Percentiles rank a stretch among this genome's conserved stretches.
Conservation (phyloP, 2,329 filamentous ascomycete species). For the Pseudogymnoascus sp. region DNA sequence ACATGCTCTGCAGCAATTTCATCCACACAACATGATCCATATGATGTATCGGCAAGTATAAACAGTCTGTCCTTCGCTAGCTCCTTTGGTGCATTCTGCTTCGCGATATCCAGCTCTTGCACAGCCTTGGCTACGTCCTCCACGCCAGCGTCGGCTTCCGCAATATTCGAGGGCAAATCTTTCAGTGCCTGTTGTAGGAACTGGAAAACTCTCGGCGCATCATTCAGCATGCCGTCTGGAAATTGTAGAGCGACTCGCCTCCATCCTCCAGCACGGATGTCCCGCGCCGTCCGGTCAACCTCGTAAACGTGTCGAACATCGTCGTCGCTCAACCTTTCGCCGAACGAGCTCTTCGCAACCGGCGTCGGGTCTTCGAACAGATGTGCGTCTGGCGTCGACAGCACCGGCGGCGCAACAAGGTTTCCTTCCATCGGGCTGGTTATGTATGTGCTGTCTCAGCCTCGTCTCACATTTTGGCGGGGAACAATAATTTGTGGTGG, state of each 20-base stretch:
- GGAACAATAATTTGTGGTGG: conserved; percentile 9
- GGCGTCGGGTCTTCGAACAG: conserved; percentile 44
- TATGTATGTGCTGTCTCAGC: neutral
- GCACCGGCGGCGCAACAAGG: conserved; percentile 46
- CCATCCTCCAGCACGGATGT: conserved; percentile 67
- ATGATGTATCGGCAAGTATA: conserved; percentile 90
- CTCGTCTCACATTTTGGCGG: neutral
- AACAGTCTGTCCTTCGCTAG: conserved; percentile 45
- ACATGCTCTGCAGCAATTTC: conserved; percentile 94
- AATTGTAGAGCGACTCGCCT: conserved; percentile 84
- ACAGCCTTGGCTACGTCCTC: conserved; percentile 16
- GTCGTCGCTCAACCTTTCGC: conserved; percentile 40
- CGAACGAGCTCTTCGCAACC: neutral
- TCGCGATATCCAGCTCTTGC: conserved; percentile 16
- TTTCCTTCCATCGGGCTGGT: conserved; percentile 34
- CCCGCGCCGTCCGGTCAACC: conserved; percentile 65
- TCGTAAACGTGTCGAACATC: conserved; percentile 76
- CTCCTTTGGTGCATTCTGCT: conserved; percentile 21
- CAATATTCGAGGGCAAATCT: conserved; percentile 10
- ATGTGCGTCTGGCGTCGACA: conserved; percentile 56
- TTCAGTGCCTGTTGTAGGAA: conserved; percentile 47
- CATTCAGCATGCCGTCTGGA: conserved; percentile 81
- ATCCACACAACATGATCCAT: conserved; percentile 94
- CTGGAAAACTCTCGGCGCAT: conserved; percentile 73
- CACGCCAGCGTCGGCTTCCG: conserved; percentile 5